Conservation (phyloP, 352 stramenopile species). For the Albugo laibachii region DNA sequence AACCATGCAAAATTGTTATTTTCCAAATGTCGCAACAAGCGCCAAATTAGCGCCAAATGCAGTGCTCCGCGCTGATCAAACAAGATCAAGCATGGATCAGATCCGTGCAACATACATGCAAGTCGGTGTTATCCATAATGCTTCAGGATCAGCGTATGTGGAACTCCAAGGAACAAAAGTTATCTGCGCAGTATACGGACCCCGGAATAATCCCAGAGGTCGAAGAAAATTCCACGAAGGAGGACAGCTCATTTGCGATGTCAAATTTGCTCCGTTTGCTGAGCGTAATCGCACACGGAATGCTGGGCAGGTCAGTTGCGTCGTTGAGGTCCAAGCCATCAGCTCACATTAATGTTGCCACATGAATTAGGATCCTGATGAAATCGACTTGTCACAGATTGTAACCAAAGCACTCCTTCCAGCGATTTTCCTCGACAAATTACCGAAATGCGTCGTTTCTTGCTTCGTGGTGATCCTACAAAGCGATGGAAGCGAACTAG, state of each 20-base stretch:
- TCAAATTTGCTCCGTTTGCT: slow-evolving; percentile 77
- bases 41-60: slow-evolving; percentile 13
- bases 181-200: slow-evolving; percentile 76
- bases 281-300: slow-evolving; percentile 34
- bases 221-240: slow-evolving; percentile 72
- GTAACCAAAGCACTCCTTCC: slow-evolving; percentile 56
- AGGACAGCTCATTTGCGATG: slow-evolving; percentile 71
- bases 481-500: slow-evolving; percentile 63
- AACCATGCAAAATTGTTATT: slow-evolving; percentile 78
- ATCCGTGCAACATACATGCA: slow-evolving; percentile 76
- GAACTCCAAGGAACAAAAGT: slow-evolving; percentile 75
- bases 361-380: slow-evolving; percentile 23
- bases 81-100: slow-evolving; percentile 44
- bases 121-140: slow-evolving; percentile 53
- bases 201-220: slow-evolving; percentile 49
- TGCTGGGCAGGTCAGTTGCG: slow-evolving; percentile 18
- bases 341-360: not conserved
- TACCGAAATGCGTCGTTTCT: slow-evolving; percentile 80
- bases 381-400: slow-evolving; percentile 60
- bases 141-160: slow-evolving; percentile 77
- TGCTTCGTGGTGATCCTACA: slow-evolving; percentile 79
- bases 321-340: not conserved
- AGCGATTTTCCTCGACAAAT: slow-evolving; percentile 68
- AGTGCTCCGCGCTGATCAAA: slow-evolving; percentile 14
- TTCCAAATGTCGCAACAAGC: slow-evolving; percentile 16